These are phyloP conservation scores for Populus euphratica DNA, from an alignment of 345 rosid species.

Conservation along the genomic window DNA sequence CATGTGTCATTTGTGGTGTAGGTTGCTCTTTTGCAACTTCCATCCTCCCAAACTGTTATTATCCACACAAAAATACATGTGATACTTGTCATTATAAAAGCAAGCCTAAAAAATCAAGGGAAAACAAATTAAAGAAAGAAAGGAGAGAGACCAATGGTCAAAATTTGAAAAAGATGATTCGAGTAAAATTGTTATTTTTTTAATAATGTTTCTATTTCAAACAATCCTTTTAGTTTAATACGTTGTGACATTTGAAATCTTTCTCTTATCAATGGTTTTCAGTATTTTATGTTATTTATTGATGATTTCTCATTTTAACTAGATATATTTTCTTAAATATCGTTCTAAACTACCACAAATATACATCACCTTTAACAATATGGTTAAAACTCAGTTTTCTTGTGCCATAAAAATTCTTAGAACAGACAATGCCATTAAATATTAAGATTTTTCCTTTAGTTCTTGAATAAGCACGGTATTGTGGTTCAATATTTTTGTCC, in stretches of 20 bases:
- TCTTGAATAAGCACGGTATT: not conserved
- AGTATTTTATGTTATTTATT: not conserved
- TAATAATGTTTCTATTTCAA: not conserved
- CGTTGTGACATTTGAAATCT: not conserved
- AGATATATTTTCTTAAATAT: not conserved
- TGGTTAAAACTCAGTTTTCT: not conserved
- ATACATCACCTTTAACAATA: not conserved
- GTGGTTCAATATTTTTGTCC: not conserved
- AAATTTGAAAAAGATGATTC: conserved; percentile 14
- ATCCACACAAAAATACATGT: conserved; percentile 37
- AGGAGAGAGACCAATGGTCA: conserved; percentile 18
- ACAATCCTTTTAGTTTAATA: not conserved
- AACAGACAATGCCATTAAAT: not conserved
- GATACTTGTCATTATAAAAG: conserved; percentile 28
- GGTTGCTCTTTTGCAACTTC: conserved; percentile 11
- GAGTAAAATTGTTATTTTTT: not conserved
- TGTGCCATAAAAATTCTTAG: not conserved
- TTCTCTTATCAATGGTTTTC: not conserved
- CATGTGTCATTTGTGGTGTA: conserved; percentile 19
- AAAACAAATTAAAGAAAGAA: not conserved
- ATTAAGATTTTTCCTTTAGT: not conserved
- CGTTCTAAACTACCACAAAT: not conserved
- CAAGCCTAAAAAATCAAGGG: not conserved
- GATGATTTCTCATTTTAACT: not conserved
- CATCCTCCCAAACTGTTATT: not conserved